Conservation (phyloP, 2,329 filamentous ascomycete species). For the Cadophora malorum region DNA sequence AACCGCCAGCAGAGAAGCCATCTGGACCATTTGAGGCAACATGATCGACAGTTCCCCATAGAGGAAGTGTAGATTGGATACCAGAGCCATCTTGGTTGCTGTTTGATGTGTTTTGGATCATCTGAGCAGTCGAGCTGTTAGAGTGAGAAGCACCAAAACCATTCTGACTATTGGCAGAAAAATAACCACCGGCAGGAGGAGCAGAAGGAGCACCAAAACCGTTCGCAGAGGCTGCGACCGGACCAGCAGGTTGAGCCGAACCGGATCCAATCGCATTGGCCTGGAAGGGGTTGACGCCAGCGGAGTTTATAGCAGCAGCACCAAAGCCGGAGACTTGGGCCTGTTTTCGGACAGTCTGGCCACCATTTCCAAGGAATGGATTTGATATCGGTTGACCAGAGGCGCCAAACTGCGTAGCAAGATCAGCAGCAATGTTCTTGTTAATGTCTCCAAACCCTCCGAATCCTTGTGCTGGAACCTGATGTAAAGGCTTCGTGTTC, state of each 20-base stretch:
- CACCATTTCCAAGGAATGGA: not conserved
- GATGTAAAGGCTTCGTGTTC: not conserved
- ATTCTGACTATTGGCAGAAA: too few relatives aligned
- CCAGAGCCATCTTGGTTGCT: not conserved
- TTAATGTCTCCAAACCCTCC: not conserved
- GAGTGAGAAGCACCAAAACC: not conserved
- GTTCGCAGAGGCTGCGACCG: not conserved
- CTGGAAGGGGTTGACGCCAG: not conserved
- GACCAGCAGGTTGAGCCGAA: not conserved
- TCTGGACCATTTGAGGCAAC: not conserved
- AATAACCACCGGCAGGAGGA: not conserved
- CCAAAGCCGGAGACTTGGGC: not conserved
- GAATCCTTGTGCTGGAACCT: not conserved
- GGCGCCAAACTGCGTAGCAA: not conserved
- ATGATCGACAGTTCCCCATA: not conserved
- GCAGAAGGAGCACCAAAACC: constrained; percentile 8
- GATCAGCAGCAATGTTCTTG: constrained; percentile 8
- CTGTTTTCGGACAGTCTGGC: not conserved
- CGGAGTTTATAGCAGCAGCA: not conserved
- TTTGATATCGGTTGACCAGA: not conserved
- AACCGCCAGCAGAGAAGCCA: not conserved
- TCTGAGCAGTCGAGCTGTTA: not conserved
- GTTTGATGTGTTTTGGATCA: not conserved
- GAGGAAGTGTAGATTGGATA: not conserved
- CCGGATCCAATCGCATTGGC: not conserved